These are phyloP conservation scores for Nothophaeocryptopus gaeumannii DNA, from an alignment of 2,329 filamentous ascomycete species.

Conservation along the genomic window DNA sequence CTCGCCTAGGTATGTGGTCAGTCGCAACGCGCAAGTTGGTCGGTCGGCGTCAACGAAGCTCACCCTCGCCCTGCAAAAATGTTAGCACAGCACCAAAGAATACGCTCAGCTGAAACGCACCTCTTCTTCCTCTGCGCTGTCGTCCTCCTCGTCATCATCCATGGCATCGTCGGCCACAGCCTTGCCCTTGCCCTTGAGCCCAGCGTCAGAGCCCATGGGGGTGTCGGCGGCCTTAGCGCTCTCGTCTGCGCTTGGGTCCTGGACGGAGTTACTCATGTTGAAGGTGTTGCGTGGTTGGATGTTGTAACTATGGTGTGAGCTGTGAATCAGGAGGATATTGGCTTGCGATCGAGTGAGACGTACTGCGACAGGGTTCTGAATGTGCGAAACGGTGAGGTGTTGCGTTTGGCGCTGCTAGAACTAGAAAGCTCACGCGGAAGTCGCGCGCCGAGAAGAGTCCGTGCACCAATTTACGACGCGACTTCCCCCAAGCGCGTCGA, in stretches of 20 bases:
- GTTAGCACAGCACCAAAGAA: neutral
- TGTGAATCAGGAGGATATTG: too few species aligned
- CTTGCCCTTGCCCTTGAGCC: conserved; percentile 86
- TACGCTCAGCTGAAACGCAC: conserved; percentile 15
- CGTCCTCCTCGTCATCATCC: conserved; percentile 45
- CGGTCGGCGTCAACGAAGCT: neutral
- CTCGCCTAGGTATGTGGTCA: conserved; percentile 34
- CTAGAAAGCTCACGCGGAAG: neutral
- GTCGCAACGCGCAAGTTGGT: neutral
- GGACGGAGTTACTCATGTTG: conserved; percentile 30
- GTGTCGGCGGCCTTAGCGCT: conserved; percentile 29
- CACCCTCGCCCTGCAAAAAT: neutral
- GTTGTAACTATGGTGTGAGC: too few species aligned
- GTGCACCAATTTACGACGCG: conserved; percentile 7
- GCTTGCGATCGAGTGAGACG: neutral
- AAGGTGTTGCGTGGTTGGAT: conserved; percentile 1
- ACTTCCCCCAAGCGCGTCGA: conserved; percentile 4
- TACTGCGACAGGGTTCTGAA: too few species aligned
- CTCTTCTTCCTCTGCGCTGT: conserved; percentile 37
- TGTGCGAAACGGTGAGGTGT: neutral
- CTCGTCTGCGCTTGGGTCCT: conserved; percentile 23
- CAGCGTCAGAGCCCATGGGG: conserved; percentile 43
- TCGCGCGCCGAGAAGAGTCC: conserved; percentile 1
- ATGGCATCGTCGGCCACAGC: conserved; percentile 57
- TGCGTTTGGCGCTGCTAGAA: too few species aligned